Percentiles rank a stretch among this genome's conserved stretches.
phyloP scores from a whole-genome alignment of 805 yeast genomes.

The Monosporozyma unispora region DNA sequence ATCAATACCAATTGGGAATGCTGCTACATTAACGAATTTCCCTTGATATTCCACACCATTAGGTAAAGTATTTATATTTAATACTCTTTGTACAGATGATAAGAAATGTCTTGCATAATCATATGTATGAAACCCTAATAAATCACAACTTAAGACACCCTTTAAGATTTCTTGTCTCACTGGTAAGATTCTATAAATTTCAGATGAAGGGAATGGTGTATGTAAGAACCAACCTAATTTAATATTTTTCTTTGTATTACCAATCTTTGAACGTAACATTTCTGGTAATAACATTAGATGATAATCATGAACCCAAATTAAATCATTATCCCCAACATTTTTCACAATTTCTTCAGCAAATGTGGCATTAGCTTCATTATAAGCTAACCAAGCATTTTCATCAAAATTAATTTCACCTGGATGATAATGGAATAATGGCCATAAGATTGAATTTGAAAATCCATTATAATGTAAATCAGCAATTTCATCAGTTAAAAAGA shows the following conservation, averaged over 20 bases:
- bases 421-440: slow-evolving; percentile 98
- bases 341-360: slow-evolving; percentile 70
- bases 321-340: slow-evolving; percentile 69
- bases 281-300: slow-evolving; percentile 93
- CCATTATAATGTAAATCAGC: slow-evolving; percentile 97
- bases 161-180: slow-evolving; percentile 85
- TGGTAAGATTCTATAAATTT: slow-evolving; percentile 90
- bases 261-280: slow-evolving; percentile 59
- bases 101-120: slow-evolving; percentile 96
- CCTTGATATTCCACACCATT: slow-evolving; percentile 78
- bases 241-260: slow-evolving; percentile 39
- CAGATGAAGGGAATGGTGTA: slow-evolving; percentile 97
- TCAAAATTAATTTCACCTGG: slow-evolving; percentile 99
- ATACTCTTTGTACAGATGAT: slow-evolving; percentile 76
- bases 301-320: slow-evolving; percentile 97
- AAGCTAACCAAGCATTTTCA: slow-evolving; percentile 96
- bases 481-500: slow-evolving; percentile 75
- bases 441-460: slow-evolving; percentile 83
- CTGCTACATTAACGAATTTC: slow-evolving; percentile 77
- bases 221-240: slow-evolving; percentile 90
- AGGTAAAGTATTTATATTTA: slow-evolving; percentile 77
- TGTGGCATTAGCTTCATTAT: slow-evolving; percentile 78
- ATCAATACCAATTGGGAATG: slow-evolving; percentile 98
- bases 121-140: slow-evolving; percentile 97
- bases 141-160: slow-evolving; percentile 89